phyloP scores from a whole-genome alignment of 768 basidiomycete species.

The Leccinum boreale region DNA sequence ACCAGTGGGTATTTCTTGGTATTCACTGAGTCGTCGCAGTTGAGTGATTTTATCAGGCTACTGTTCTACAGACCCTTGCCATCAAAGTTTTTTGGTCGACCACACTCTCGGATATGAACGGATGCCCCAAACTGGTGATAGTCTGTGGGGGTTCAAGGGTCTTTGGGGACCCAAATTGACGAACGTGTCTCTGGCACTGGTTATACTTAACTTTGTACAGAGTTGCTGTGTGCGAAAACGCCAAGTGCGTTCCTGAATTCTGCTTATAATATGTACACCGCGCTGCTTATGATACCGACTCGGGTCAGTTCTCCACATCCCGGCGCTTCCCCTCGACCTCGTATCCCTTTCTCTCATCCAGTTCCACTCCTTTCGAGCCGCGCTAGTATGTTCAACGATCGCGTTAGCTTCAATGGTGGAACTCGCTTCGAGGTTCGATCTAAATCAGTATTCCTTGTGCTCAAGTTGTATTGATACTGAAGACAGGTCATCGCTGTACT shows the following conservation, averaged over 20 bases:
- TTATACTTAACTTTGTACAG: conserved; percentile 12
- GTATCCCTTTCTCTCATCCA: background rate
- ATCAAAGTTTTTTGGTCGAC: background rate
- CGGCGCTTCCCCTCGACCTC: conserved; percentile 3
- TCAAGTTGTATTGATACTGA: background rate
- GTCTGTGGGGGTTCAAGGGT: background rate
- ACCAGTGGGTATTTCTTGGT: too few species aligned
- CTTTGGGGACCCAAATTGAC: conserved; percentile 5
- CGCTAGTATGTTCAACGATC: conserved; percentile 21
- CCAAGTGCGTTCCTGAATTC: conserved; percentile 16
- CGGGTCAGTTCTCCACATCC: background rate
- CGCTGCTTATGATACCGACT: conserved; percentile 12
- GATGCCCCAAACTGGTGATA: background rate
- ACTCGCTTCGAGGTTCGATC: conserved; percentile 28
- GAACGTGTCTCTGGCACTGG: conserved; percentile 7
- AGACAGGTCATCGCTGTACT: conserved; percentile 30
- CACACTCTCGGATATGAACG: background rate
- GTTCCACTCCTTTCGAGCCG: background rate
- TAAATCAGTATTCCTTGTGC: background rate
- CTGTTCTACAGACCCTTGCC: background rate
- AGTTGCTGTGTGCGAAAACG: conserved; percentile 13
- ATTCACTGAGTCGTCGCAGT: too few species aligned
- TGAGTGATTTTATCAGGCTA: background rate
- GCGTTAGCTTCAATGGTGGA: conserved; percentile 26
- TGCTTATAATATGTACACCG: background rate